Percentiles rank a stretch among this genome's conserved stretches.
Conservation (phyloP, 768 basidiomycete genomes). For the Rhodotorula graminis region DNA sequence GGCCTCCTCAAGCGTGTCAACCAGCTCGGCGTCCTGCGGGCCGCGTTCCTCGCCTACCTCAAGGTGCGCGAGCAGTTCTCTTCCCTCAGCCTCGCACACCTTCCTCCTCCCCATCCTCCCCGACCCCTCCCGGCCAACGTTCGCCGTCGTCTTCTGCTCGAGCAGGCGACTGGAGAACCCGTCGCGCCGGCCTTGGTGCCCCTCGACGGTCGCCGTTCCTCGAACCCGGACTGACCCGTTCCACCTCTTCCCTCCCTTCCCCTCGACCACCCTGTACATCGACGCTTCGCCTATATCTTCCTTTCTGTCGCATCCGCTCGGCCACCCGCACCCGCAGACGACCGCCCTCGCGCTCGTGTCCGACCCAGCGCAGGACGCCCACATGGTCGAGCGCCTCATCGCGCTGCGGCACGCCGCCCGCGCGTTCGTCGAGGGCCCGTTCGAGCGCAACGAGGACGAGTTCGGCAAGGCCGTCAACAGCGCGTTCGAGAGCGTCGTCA, state of each 20-base stretch:
- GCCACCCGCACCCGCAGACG: constrained; percentile 50
- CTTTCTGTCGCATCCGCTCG: too few relatives aligned
- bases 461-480: constrained; percentile 48
- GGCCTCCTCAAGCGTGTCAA: constrained; percentile 59
- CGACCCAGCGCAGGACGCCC: constrained; percentile 60
- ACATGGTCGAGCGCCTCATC: constrained; percentile 71
- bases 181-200: too few relatives aligned
- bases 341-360: constrained; percentile 63
- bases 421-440: constrained; percentile 54
- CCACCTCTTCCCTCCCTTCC: too few relatives aligned
- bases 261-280: too few relatives aligned
- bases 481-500: constrained; percentile 70
- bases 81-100: too few relatives aligned
- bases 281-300: too few relatives aligned
- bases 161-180: too few relatives aligned
- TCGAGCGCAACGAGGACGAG: constrained; percentile 51
- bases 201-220: too few relatives aligned
- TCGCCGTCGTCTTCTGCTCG: too few relatives aligned
- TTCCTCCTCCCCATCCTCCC: too few relatives aligned
- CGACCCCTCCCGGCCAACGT: too few relatives aligned
- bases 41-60: constrained; percentile 61
- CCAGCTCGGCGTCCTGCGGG: constrained; percentile 55
- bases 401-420: constrained; percentile 62
- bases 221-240: too few relatives aligned
- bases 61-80: constrained; percentile 49